Base-by-base conservation (phyloP, 1,284 basidiomycete species). In the Fistulinella cinereoalba region DNA sequence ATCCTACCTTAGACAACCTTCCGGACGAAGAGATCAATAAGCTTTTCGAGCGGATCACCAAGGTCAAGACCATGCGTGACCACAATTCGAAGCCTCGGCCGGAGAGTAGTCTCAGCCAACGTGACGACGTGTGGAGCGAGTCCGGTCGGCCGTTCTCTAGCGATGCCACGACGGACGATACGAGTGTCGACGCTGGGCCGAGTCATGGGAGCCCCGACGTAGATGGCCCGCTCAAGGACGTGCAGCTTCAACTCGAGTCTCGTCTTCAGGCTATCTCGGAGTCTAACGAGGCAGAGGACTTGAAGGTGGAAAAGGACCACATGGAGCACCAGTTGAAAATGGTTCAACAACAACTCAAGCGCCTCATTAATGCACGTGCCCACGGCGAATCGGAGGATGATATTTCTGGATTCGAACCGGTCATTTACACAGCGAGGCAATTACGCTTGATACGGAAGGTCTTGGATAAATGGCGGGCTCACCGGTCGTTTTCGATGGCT, bases 21-120 rank as follows among this genome's bases (percentile, higher is more conserved):
- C 90, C 90, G 0, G 93, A 97, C 65, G 88, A 92, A 46, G 94
- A 97, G 63, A 74, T 97, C 43, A 95, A 96, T 73, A 92, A 88
- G 62, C 75, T 97, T 15, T 97, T 88, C 66, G 91, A 97, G 69
- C 86, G 88, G 68, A 90, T 94, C 66, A 85, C 92, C 28, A 92
- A 92, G 64, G 92, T 96, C 42, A 92, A 96, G 68, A 92, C 85
- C 9, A 78, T 92, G 73, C 85, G 92, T 10, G 88, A 88, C 56
- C 81, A 86, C 55, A 79, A 81, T 53, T 74, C 74, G 37, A 86
- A 83, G 57, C 74, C 76, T 15, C 77, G 90, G 8, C 88, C 90
- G 2, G 90, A 93, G 58, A 92, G 89, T 58, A 87, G 90, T 61
- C 76, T 89, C 44, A 88, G 88, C 56, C 84, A 86, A 56, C 79